Evolutionary conservation across 345 rosid genomes (phyloP), one percentile per base, ranked within the genome.

Genomic region (Lepidium didymum): DNA sequence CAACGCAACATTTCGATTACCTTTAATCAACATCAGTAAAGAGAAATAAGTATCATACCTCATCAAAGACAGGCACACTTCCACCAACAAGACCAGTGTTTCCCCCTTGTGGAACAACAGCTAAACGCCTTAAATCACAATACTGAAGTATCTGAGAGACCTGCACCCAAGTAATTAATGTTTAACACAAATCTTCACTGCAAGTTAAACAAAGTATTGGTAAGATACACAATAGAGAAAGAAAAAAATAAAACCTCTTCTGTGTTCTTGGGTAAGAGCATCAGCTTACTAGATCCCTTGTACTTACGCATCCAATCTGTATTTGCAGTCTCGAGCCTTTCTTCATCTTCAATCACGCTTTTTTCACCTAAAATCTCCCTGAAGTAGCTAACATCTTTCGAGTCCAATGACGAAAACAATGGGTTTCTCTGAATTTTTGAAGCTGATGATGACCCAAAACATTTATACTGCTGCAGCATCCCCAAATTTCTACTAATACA

Each of bases 41-140:
- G 13, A 13, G 9, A 43, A 56, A 62, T 31, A 46, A 27, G 33
- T n/a, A 5, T 25, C 19, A 21, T 69, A 92, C 99, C 99, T 94
- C 96, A 40, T 94, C 95, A 77, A 87, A 91, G 58, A 89, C 96
- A 47, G 99, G 97, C 16, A 94, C 95, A 80, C 96, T 91, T 72
- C 99, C 99, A 52, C 99, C 99, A 36, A 91, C 99, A 73, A 94
- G 97, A 64, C 99, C 93, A 38, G 96, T 94, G 64, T 94, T 91
- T 74, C 97, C 99, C 14, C 97, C 97, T 81, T 91, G 97, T 35
- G 99, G 99, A 87, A 89, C 99, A 70, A 91, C 96, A 68, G 96
- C 87, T 76, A 94, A 81, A 74, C 75, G 58, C 74, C 96, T 85
- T 5, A 90, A 87, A 79, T 91, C 85, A 74, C 96, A 94, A 56